Evolutionary conservation across 1,284 basidiomycete genomes (phyloP).

Genomic region (Bjerkandera adusta): DNA sequence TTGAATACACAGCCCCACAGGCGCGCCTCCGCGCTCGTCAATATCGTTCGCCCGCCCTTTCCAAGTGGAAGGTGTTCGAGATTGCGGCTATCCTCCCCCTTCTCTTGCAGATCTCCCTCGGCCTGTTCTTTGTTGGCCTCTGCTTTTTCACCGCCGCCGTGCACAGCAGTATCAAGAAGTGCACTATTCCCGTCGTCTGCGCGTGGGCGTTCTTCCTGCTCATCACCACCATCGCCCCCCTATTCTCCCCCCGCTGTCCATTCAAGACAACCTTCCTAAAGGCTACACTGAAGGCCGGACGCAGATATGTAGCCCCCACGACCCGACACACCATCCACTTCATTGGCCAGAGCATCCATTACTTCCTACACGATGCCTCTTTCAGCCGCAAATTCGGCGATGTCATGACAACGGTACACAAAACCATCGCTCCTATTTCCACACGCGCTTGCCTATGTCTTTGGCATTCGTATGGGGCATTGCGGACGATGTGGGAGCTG

Average conservation of each 20-base stretch:
- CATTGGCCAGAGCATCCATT: no score
- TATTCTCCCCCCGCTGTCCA: conserved; percentile 7
- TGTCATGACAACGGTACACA: no score
- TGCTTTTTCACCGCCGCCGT: conserved; percentile 8
- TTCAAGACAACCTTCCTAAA: conserved; percentile 5
- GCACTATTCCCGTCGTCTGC: conserved; percentile 1
- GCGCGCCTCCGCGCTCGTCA: conserved; percentile 5
- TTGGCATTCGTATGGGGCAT: neutral
- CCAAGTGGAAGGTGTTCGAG: conserved; percentile 6
- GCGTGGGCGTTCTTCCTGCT: conserved; percentile 4
- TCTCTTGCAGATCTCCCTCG: conserved; percentile 6
- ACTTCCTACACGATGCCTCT: no score
- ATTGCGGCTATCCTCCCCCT: conserved; percentile 5
- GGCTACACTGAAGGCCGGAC: neutral
- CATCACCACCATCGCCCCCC: neutral
- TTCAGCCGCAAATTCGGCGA: no score
- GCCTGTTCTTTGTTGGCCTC: conserved; percentile 8
- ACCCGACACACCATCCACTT: no score
- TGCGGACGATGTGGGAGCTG: neutral
- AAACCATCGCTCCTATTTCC: neutral
- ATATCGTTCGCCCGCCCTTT: conserved; percentile 2
- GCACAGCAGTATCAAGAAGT: neutral
- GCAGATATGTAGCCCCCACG: no score
- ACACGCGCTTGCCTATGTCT: neutral
- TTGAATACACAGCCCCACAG: conserved; percentile 2